Evolutionary conservation across 164 flowering plant species (phyloP).

Genomic region (Litsea cubeba): DNA sequence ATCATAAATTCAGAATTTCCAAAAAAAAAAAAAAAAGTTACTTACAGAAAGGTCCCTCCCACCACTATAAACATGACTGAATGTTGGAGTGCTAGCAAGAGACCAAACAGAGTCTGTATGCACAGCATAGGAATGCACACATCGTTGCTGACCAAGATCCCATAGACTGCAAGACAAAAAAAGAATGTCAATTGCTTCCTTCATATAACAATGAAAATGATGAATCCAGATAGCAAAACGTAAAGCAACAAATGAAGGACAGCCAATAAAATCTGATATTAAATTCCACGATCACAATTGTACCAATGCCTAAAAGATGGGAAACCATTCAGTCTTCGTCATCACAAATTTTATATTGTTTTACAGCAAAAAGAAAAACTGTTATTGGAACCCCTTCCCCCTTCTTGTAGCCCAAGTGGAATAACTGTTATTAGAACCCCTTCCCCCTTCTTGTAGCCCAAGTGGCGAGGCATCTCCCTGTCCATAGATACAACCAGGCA

Average conservation of each 20-base stretch:
- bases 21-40: neutral
- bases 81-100: slow-evolving; percentile 88
- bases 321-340: too few species aligned
- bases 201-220: neutral
- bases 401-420: too few species aligned
- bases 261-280: neutral
- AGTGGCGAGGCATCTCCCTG: too few species aligned
- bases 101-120: slow-evolving; percentile 99
- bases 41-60: slow-evolving; percentile 94
- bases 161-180: slow-evolving; percentile 50
- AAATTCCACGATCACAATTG: neutral
- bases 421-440: too few species aligned
- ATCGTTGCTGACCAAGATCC: slow-evolving; percentile 99
- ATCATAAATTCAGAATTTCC: neutral
- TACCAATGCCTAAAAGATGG: too few species aligned
- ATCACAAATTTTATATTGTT: too few species aligned
- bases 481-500: too few species aligned
- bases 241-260: too few species aligned
- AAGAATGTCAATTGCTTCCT: neutral
- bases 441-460: too few species aligned
- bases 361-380: too few species aligned
- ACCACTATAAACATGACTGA: slow-evolving; percentile 97
- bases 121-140: slow-evolving; percentile 96
- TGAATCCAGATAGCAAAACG: neutral
- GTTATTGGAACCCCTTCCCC: too few species aligned